These are phyloP conservation scores for Penicillium waksmanii DNA, from an alignment of 495 filamentous ascomycete genomes.

Conservation along the genomic window DNA sequence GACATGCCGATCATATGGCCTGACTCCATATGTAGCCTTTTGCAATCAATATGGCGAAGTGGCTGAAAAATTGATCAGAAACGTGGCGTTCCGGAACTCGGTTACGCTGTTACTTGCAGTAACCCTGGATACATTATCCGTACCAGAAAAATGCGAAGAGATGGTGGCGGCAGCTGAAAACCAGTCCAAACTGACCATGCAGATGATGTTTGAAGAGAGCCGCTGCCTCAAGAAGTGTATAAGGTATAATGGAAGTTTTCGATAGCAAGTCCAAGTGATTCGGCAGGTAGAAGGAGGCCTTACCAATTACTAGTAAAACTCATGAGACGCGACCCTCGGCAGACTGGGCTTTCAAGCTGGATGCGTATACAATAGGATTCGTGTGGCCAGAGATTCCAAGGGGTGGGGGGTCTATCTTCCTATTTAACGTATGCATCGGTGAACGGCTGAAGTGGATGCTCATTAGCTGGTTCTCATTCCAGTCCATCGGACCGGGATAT, in stretches of 20 bases:
- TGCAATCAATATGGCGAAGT: neutral
- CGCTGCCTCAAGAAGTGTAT: too few species aligned
- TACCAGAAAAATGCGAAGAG: neutral
- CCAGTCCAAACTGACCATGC: neutral
- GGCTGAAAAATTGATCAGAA: neutral
- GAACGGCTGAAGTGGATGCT: neutral
- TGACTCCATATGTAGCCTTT: neutral
- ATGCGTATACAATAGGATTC: too few species aligned
- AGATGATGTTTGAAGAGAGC: neutral
- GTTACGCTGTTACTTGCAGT: neutral
- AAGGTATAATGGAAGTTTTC: too few species aligned
- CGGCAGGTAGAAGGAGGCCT: too few species aligned
- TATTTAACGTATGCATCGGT: neutral
- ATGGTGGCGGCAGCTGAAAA: neutral
- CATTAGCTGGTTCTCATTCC: neutral
- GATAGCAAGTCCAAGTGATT: too few species aligned
- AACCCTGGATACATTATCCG: neutral
- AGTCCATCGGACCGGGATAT: neutral
- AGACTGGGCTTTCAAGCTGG: too few species aligned
- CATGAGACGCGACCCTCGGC: too few species aligned
- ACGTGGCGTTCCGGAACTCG: neutral
- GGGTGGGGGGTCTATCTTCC: neutral
- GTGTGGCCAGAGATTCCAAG: neutral
- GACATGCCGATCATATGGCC: conserved; percentile 1
- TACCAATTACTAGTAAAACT: too few species aligned